Evolutionary conservation across 768 basidiomycete species (phyloP).

Genomic region (Boletus barrowsii): DNA sequence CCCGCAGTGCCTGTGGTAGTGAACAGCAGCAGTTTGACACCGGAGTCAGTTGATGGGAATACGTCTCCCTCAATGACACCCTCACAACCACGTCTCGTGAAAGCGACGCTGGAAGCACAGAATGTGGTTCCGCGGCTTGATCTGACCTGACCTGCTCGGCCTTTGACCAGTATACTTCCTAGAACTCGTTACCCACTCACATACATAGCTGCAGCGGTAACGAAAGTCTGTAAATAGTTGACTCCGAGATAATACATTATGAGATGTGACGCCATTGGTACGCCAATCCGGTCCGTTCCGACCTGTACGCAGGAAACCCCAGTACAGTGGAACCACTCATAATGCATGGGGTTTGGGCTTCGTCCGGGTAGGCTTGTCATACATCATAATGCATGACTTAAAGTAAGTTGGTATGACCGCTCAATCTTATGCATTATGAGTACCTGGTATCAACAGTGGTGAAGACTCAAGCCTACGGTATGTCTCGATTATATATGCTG

Average conservation of each 20-base stretch:
- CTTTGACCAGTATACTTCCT: background rate
- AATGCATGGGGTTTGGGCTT: too few species aligned
- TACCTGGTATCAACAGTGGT: too few species aligned
- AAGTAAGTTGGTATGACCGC: too few species aligned
- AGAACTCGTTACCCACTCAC: background rate
- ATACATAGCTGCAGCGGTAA: background rate
- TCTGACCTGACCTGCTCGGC: constrained; percentile 21
- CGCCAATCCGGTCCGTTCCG: too few species aligned
- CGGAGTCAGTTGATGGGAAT: constrained; percentile 60
- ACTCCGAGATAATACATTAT: background rate
- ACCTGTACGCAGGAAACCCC: background rate
- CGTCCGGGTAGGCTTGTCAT: too few species aligned
- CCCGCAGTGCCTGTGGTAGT: constrained; percentile 23
- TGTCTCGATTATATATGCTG: too few species aligned
- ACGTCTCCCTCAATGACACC: constrained; percentile 43
- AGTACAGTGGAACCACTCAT: too few species aligned
- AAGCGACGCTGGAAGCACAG: constrained; percentile 13
- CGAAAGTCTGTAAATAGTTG: constrained; percentile 5
- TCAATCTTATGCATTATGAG: too few species aligned
- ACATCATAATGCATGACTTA: too few species aligned
- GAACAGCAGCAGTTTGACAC: constrained; percentile 44
- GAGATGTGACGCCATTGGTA: too few species aligned
- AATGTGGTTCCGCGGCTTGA: constrained; percentile 23
- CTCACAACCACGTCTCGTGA: constrained; percentile 16
- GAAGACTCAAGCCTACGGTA: too few species aligned